phyloP scores from a whole-genome alignment of 2,329 filamentous ascomycete species.

The Xylariaceae sp. region DNA sequence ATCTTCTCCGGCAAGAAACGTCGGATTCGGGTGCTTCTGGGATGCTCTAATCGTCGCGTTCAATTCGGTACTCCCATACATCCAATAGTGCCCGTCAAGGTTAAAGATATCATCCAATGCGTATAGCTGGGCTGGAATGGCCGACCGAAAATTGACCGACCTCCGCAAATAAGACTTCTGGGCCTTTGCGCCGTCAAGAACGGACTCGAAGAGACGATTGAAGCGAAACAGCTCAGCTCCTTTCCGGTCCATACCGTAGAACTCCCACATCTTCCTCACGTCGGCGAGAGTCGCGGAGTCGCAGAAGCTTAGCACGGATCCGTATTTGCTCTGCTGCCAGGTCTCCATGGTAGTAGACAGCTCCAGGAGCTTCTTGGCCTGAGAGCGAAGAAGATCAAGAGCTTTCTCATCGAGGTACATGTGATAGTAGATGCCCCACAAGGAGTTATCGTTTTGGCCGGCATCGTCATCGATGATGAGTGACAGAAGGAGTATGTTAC shows the following conservation, averaged over 20 bases:
- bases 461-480: conserved; percentile 44
- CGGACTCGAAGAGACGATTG: conserved; percentile 5
- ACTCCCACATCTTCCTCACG: conserved; percentile 40
- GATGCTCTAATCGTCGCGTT: conserved; percentile 12
- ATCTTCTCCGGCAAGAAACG: conserved; percentile 36
- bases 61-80: conserved; percentile 29
- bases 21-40: conserved; percentile 39
- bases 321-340: conserved; percentile 47
- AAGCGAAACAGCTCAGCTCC: conserved; percentile 4
- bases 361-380: conserved; percentile 41
- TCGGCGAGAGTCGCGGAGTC: conserved; percentile 43
- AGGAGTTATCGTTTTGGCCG: conserved; percentile 19
- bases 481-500: conserved; percentile 49
- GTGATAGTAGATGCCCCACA: conserved; percentile 57
- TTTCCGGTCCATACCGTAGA: conserved; percentile 27
- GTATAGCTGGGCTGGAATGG: conserved; percentile 34
- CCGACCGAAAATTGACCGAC: conserved; percentile 32
- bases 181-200: neutral
- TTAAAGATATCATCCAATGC: conserved; percentile 24
- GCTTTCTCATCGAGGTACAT: conserved; percentile 41
- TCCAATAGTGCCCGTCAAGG: conserved; percentile 35
- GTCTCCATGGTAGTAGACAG: conserved; percentile 37
- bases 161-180: neutral
- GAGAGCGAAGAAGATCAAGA: conserved; percentile 37
- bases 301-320: conserved; percentile 43